Evolutionary conservation across 768 basidiomycete species (phyloP).

Genomic region (Tricholomella constricta): DNA sequence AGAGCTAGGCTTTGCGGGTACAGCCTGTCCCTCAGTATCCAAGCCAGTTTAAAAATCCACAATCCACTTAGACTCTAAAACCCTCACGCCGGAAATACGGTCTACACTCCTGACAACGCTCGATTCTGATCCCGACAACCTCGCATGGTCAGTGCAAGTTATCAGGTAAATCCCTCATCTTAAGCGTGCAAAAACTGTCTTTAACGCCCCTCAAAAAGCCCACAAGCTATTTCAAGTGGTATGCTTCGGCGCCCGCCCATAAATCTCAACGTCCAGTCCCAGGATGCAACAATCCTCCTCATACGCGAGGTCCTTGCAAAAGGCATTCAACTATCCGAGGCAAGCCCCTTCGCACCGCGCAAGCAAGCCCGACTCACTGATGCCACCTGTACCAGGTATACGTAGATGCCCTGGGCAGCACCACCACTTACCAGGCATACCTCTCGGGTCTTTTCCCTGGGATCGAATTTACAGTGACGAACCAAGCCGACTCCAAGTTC

Average conservation of each 20-base stretch:
- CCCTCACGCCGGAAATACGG: slow-evolving; percentile 72
- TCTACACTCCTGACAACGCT: slow-evolving; percentile 65
- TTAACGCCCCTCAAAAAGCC: slow-evolving; percentile 44
- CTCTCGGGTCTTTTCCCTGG: slow-evolving; percentile 81
- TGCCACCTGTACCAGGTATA: slow-evolving; percentile 60
- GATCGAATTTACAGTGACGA: slow-evolving; percentile 84
- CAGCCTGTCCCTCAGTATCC: slow-evolving; percentile 7
- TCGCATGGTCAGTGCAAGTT: slow-evolving; percentile 84
- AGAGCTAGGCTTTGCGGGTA: slow-evolving; percentile 89
- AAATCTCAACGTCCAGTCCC: slow-evolving; percentile 86
- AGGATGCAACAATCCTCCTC: slow-evolving; percentile 87
- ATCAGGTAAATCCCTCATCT: slow-evolving; percentile 48
- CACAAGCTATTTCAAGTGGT: slow-evolving; percentile 86
- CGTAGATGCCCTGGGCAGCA: slow-evolving; percentile 92
- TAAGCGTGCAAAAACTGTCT: neutral
- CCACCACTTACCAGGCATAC: slow-evolving; percentile 82
- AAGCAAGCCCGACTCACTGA: too few relatives aligned
- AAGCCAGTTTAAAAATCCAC: neutral
- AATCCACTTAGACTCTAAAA: slow-evolving; percentile 79
- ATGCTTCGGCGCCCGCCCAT: slow-evolving; percentile 85
- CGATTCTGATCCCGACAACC: slow-evolving; percentile 65
- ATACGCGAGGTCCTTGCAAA: slow-evolving; percentile 83
- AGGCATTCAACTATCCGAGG: slow-evolving; percentile 81
- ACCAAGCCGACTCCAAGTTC: slow-evolving; percentile 94
- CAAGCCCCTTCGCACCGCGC: slow-evolving; percentile 27